A percentile compares a stretch with the other conserved stretches of the same genome.
Conservation (phyloP, 1,139 yeast genomes). For the Taphrina flavorubra region DNA sequence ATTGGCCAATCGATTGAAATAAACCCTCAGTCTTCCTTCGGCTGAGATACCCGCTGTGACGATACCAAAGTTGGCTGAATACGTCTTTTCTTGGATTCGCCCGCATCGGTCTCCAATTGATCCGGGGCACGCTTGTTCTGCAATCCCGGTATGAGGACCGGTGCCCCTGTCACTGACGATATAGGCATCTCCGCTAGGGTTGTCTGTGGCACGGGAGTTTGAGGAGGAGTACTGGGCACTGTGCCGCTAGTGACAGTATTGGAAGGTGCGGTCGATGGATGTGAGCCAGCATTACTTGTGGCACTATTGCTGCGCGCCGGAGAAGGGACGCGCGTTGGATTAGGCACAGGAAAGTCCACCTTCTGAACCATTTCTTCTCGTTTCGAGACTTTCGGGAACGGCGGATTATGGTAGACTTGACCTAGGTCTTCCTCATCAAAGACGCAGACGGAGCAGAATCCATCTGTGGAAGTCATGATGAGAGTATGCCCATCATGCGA, state of each 20-base stretch:
- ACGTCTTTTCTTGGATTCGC: conserved; percentile 26
- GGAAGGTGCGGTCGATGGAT: conserved; percentile 1
- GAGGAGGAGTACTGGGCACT: conserved; percentile 21
- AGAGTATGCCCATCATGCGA: conserved; percentile 72
- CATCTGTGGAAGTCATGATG: conserved; percentile 88
- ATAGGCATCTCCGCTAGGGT: neutral
- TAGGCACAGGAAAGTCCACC: conserved; percentile 20
- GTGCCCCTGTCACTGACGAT: conserved; percentile 1
- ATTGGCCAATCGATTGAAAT: neutral
- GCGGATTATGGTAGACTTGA: conserved; percentile 47
- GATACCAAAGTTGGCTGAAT: conserved; percentile 28
- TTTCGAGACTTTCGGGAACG: conserved; percentile 17
- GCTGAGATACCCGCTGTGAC: neutral
- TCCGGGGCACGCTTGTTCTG: conserved; percentile 1
- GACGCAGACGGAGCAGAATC: conserved; percentile 76
- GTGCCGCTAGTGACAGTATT: conserved; percentile 1
- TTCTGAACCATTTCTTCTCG: conserved; percentile 27
- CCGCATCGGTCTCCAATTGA: neutral
- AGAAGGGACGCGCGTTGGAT: conserved; percentile 17
- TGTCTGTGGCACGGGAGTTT: conserved; percentile 12
- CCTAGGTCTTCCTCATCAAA: conserved; percentile 66
- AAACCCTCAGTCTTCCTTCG: neutral
- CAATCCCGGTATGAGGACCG: conserved; percentile 8
- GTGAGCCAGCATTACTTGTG: conserved; percentile 8
- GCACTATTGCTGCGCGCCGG: conserved; percentile 36